A percentile compares a stretch with the other conserved stretches of the same genome.
These are phyloP conservation scores for Albatrellus ellisii DNA, from an alignment of 768 basidiomycete genomes.

Conservation along the genomic window DNA sequence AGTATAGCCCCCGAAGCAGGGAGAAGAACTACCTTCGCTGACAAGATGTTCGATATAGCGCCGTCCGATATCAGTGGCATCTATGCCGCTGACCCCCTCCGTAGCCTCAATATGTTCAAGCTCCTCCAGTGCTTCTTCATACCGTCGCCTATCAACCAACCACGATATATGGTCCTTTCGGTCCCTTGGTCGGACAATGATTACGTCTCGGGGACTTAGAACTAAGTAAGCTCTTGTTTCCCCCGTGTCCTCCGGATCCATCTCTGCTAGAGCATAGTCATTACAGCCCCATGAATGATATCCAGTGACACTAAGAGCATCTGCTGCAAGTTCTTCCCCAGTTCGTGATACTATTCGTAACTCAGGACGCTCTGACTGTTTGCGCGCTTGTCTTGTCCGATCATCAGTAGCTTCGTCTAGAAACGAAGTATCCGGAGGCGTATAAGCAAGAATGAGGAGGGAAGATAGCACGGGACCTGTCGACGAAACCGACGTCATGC, in stretches of 20 bases:
- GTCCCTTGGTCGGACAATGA: slow-evolving; percentile 82
- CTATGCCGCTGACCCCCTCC: slow-evolving; percentile 27
- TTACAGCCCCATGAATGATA: slow-evolving; percentile 85
- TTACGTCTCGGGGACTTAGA: slow-evolving; percentile 74
- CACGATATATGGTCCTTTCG: slow-evolving; percentile 82
- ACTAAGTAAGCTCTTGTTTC: slow-evolving; percentile 59
- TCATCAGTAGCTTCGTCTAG: slow-evolving; percentile 60
- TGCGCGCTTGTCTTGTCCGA: slow-evolving; percentile 62
- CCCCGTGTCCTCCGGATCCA: slow-evolving; percentile 15
- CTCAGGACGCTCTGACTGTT: slow-evolving; percentile 85
- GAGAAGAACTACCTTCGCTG: slow-evolving; percentile 42
- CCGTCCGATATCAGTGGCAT: slow-evolving; percentile 62
- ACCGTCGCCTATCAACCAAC: slow-evolving; percentile 77
- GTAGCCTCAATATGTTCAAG: slow-evolving; percentile 39
- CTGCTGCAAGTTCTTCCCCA: slow-evolving; percentile 80
- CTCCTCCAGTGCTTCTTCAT: slow-evolving; percentile 80
- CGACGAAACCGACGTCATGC: slow-evolving; percentile 16
- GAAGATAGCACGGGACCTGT: slow-evolving; percentile 36
- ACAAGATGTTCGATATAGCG: slow-evolving; percentile 83
- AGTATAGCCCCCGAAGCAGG: background rate
- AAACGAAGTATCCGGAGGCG: slow-evolving; percentile 60
- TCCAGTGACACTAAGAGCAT: slow-evolving; percentile 66
- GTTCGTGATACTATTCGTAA: slow-evolving; percentile 79
- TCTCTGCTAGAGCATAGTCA: slow-evolving; percentile 69
- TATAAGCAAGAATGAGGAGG: slow-evolving; percentile 82